phyloP scores from a whole-genome alignment of 2,329 filamentous ascomycete species.

The Epichloe sp. region DNA sequence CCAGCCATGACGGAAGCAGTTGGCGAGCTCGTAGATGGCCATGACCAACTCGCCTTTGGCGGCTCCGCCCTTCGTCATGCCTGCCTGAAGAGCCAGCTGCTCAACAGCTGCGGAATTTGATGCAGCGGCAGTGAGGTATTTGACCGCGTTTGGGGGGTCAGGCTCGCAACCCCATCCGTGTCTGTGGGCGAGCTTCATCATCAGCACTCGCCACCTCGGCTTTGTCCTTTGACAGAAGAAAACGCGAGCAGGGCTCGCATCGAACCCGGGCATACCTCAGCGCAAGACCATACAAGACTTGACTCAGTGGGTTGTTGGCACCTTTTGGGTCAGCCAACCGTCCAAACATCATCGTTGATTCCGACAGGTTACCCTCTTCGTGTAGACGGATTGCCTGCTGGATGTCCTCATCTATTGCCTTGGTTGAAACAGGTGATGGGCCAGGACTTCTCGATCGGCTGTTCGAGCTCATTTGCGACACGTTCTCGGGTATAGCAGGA shows the following conservation, averaged over 20 bases:
- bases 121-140: conserved; percentile 77
- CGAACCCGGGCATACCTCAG: conserved; percentile 56
- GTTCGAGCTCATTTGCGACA: conserved; percentile 15
- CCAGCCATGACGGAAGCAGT: conserved; percentile 91
- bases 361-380: conserved; percentile 65
- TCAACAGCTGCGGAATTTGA: conserved; percentile 84
- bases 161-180: conserved; percentile 85
- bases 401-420: conserved; percentile 56
- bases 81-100: conserved; percentile 69
- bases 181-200: conserved; percentile 28
- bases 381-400: conserved; percentile 93
- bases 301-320: conserved; percentile 82
- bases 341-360: conserved; percentile 77
- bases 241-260: conserved; percentile 9
- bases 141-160: conserved; percentile 60
- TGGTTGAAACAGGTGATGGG: conserved; percentile 28
- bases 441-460: conserved; percentile 3
- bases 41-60: conserved; percentile 94
- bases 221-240: conserved; percentile 6
- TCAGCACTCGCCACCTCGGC: neutral
- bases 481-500: conserved; percentile 19
- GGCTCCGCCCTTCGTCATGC: conserved; percentile 82
- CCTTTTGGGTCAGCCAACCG: conserved; percentile 70
- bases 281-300: conserved; percentile 90
- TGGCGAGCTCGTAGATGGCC: conserved; percentile 89